Evolutionary conservation across 495 filamentous ascomycete species (phyloP).

Genomic region (Penicillium steckii): DNA sequence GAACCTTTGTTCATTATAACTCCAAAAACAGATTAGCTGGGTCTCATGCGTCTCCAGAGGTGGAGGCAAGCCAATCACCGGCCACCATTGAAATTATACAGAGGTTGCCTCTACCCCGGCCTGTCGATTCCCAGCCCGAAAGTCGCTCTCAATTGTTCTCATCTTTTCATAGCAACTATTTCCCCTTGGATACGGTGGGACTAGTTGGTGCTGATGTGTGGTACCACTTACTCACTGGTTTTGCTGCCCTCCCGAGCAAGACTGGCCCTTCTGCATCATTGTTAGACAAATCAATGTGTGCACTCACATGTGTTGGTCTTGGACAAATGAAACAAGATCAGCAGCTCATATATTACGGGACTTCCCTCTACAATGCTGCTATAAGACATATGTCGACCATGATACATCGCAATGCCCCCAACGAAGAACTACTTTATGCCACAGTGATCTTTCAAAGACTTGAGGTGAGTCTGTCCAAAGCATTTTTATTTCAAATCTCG

Average conservation of each 20-base stretch:
- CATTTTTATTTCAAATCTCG: not conserved
- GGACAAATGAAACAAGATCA: not conserved
- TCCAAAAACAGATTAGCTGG: not conserved
- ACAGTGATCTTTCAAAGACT: not conserved
- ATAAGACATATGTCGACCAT: not conserved
- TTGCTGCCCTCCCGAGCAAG: not conserved
- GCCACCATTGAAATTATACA: not conserved
- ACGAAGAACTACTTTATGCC: not conserved
- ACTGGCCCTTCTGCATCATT: not conserved
- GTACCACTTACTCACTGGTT: not conserved
- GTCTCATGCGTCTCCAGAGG: not conserved
- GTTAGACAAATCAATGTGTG: not conserved
- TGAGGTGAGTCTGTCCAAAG: not conserved
- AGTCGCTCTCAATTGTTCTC: not conserved
- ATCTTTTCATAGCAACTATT: not conserved
- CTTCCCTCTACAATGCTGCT: not conserved
- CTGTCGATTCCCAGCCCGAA: not conserved
- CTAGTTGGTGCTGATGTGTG: not conserved
- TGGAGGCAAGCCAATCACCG: not conserved
- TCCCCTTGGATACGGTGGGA: not conserved
- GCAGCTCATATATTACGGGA: not conserved
- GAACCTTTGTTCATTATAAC: not conserved
- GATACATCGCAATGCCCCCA: not conserved
- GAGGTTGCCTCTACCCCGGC: not conserved
- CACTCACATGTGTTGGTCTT: not conserved